These are phyloP conservation scores for Teunomyces panamensis DNA, from an alignment of 805 yeast species.

Conservation along the genomic window DNA sequence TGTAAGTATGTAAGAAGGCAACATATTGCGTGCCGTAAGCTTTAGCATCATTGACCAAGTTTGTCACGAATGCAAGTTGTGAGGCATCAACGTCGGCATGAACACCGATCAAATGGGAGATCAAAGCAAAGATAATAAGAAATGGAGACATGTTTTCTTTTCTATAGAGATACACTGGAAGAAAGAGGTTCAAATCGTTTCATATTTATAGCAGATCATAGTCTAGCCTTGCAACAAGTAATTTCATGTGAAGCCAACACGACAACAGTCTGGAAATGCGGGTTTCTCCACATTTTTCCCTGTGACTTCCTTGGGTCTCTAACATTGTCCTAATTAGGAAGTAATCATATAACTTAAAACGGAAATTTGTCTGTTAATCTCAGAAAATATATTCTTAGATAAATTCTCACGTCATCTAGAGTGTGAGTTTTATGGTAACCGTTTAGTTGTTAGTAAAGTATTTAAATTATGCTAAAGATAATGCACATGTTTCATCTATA, in stretches of 20 bases:
- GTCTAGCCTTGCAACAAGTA: background rate
- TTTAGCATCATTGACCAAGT: constrained; percentile 11
- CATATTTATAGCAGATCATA: background rate
- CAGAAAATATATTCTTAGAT: background rate
- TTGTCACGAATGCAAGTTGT: constrained; percentile 10
- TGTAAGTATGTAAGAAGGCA: constrained; percentile 25
- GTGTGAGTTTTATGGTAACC: background rate
- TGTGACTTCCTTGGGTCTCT: background rate
- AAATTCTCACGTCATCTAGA: too few relatives aligned
- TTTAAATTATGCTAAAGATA: constrained; percentile 14
- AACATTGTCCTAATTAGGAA: too few relatives aligned
- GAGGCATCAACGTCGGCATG: constrained; percentile 4
- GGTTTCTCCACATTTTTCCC: background rate
- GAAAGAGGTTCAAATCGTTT: background rate
- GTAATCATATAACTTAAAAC: background rate
- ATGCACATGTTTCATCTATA: constrained; percentile 20
- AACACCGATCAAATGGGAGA: background rate
- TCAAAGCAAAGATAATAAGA: background rate
- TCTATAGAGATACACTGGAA: background rate
- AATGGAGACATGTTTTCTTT: background rate
- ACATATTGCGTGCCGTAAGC: constrained; percentile 9
- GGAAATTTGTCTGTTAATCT: background rate
- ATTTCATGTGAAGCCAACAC: background rate
- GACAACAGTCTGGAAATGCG: background rate
- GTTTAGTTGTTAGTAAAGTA: background rate